Conservation (phyloP, 1,284 basidiomycete genomes). For the Xerocomus minutiporus region DNA sequence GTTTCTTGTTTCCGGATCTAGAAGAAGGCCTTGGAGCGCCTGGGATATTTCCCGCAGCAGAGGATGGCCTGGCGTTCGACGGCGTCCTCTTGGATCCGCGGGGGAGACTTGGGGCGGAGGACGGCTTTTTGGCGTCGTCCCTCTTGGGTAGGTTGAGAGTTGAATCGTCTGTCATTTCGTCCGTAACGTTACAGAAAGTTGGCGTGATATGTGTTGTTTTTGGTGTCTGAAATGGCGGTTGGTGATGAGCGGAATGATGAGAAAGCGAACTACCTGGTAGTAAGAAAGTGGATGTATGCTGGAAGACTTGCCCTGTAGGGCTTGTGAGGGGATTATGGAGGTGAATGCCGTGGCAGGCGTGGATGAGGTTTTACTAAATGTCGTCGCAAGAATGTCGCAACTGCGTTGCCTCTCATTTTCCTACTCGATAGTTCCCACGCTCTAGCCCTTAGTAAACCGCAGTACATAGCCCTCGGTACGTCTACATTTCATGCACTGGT, state of each 20-base stretch:
- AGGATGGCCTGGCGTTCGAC: constrained; percentile 50
- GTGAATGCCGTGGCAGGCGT: constrained; percentile 59
- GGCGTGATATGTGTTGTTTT: constrained; percentile 49
- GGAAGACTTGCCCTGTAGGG: constrained; percentile 81
- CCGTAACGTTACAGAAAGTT: constrained; percentile 47
- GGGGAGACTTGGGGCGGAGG: constrained; percentile 38
- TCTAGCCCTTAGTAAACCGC: not conserved
- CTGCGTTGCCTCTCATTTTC: constrained; percentile 20
- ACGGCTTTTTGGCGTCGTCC: constrained; percentile 60
- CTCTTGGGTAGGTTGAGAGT: constrained; percentile 56
- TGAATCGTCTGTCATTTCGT: constrained; percentile 79
- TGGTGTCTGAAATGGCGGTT: constrained; percentile 31
- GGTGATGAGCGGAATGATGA: not conserved
- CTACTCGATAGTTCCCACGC: constrained; percentile 25
- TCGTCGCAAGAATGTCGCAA: constrained; percentile 36
- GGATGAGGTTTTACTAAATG: constrained; percentile 41
- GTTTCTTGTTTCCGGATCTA: constrained; percentile 59
- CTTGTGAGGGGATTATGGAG: constrained; percentile 64
- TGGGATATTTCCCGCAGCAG: constrained; percentile 40
- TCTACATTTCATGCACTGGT: constrained; percentile 16
- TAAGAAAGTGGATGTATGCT: constrained; percentile 42
- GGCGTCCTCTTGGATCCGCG: constrained; percentile 54
- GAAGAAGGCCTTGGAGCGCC: constrained; percentile 56
- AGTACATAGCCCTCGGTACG: constrained; percentile 9
- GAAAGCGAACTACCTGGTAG: constrained; percentile 41